Evolutionary conservation across 768 basidiomycete genomes (phyloP).

Genomic region (Lyophyllum decastes): DNA sequence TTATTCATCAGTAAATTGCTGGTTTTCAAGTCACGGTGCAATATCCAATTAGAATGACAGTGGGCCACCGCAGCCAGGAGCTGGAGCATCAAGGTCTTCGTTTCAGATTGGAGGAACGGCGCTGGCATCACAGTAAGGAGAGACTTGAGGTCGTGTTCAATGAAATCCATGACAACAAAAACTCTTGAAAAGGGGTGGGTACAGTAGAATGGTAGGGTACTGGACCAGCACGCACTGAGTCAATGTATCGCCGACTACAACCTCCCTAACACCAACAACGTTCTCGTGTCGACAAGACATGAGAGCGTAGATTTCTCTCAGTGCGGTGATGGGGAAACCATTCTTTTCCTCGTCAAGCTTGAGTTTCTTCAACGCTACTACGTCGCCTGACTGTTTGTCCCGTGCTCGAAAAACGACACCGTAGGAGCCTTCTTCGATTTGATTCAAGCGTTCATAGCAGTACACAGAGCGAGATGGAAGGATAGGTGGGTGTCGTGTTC

Average conservation of each 20-base stretch:
- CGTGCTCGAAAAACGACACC: slow-evolving; percentile 96
- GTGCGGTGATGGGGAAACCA: slow-evolving; percentile 95
- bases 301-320: slow-evolving; percentile 94
- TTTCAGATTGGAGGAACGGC: slow-evolving; percentile 96
- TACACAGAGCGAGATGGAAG: slow-evolving; percentile 91
- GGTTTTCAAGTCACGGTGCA: slow-evolving; percentile 96
- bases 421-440: slow-evolving; percentile 98
- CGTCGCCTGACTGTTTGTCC: slow-evolving; percentile 92
- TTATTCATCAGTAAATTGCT: slow-evolving; percentile 99
- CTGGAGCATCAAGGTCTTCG: slow-evolving; percentile 96
- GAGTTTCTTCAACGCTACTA: slow-evolving; percentile 96
- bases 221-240: slow-evolving; percentile 80
- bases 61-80: slow-evolving; percentile 90
- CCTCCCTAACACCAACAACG: slow-evolving; percentile 95
- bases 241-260: slow-evolving; percentile 97
- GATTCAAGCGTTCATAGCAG: slow-evolving; percentile 91
- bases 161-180: slow-evolving; percentile 99
- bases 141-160: slow-evolving; percentile 98
- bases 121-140: slow-evolving; percentile 93
- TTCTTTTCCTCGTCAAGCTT: slow-evolving; percentile 99
- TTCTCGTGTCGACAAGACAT: slow-evolving; percentile 95
- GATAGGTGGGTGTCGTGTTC: slow-evolving; percentile 77
- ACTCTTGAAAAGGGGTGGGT: slow-evolving; percentile 61
- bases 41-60: slow-evolving; percentile 96
- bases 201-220: slow-evolving; percentile 23